Evolutionary conservation across 2,329 filamentous ascomycete genomes (phyloP), one percentile per base, ranked within the genome.

Genomic region (Niveomyces coronatus): DNA sequence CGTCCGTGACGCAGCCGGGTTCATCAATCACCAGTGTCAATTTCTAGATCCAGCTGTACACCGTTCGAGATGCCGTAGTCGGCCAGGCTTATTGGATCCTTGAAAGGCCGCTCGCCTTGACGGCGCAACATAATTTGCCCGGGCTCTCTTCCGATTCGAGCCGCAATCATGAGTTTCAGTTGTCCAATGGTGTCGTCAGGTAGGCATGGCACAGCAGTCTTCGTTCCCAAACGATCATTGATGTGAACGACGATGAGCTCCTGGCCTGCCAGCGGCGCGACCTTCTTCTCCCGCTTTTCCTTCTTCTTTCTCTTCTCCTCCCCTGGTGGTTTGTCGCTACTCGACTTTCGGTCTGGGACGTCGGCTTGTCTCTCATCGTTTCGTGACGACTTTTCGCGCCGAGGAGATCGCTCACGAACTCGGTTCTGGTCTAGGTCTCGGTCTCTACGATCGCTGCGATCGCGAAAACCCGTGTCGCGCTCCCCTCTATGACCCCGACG

Each of bases 51-150:
- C 33, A 78, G 56, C 61, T 78, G 74, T 53, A 94, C 87, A 9
- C 89, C 89, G 61, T 91, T 91, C 51, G 82, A 86, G 41, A 96
- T 79, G n/a, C 85, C 86, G 61, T 95, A 96, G 63, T 96, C 89
- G 53, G 85, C 85, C 49, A 95, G 60, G 23, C 79, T 88, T 44
- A 95, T 70, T 50, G 82, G 75, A 55, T 96, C 88, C 67, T 94
- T 95, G 59, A 96, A 95, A 17, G 89, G 88, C 47, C 88, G 65
- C 63, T 95, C 86, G 10, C 88, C 85, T 62, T 96, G 89, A 48
- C 89, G 71, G 68, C 93, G 91, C 43, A 96, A 62, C 63, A 95
- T 70, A 46, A 96, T 94, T 63, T 95, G 86, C 53, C 89, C 84
- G 31, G 88, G 82, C 49, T 93, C 81, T 24, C 89, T 76, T 2